Base-by-base conservation (phyloP, 2,329 filamentous ascomycete genomes). In the Diaporthe sp. region DNA sequence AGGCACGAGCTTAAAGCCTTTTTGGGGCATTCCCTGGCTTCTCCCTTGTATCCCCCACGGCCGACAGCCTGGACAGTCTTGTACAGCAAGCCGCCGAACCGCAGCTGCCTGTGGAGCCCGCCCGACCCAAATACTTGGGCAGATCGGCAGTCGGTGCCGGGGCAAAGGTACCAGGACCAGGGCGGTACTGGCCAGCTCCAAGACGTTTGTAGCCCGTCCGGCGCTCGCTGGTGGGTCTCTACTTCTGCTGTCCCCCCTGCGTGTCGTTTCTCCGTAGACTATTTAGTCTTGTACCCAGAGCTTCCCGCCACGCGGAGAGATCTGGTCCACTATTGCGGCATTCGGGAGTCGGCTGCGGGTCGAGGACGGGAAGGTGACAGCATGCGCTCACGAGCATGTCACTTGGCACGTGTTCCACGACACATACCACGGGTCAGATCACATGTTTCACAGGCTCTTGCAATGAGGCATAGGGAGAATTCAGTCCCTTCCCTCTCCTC, bases 1-100 rank as follows among this genome's bases (percentile, higher is more conserved):
- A 68, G 46, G 46, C 65, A 53, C 46, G 65, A 68, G 46, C 65
- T 68, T 68, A 68, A 68, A 28, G 65, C 65, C 46, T 68, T 68
- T 68, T 68, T 53, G 9, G 62, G 62, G 22, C 37, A 51, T 28
- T 10, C 46, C 65, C 65, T 53, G 39, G 62, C 65, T 39, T 25
- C 12, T 49, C 28, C 46, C 46, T 68, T 53, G 65, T 53, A 53
- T 68, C 62, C 42, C 22, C 49, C 19, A 39, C 13, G 31, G 19
- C 65, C 65, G 65, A 68, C 65, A 53, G 65, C 65, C 65, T 68
- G 10, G 0, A 22, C 13, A 39, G 31, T 39, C 44, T 17, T 39
- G 22, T 37, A 51, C 5, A 15, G 10, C 12, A 49, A 51, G 62
- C 62, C 62, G 62, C 62, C 46, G 62, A 68, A 68, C 62, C 62